phyloP scores from a whole-genome alignment of 78 protist genomes.

The Acrasis kona region DNA sequence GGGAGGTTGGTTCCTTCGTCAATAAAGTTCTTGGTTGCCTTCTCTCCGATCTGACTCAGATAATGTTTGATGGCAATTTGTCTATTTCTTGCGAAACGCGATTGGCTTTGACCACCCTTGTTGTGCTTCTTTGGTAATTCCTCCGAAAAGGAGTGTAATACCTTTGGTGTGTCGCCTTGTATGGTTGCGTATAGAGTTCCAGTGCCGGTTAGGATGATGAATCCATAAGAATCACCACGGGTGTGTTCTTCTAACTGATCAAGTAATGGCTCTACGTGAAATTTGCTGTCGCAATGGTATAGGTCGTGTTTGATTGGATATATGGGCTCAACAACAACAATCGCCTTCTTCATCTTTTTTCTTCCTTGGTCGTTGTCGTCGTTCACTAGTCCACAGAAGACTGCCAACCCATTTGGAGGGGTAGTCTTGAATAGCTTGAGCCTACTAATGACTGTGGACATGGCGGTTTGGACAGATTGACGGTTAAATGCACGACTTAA shows the following conservation, averaged over 20 bases:
- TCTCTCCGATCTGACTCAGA: not conserved
- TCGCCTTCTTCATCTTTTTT: not conserved
- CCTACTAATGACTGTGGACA: not conserved
- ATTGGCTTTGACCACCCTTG: not conserved
- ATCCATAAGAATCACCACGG: not conserved
- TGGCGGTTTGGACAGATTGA: not conserved
- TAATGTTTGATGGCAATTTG: not conserved
- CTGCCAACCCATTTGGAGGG: not conserved
- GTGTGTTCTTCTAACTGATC: not conserved
- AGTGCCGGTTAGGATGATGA: not conserved
- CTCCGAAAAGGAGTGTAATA: not conserved
- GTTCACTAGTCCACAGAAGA: not conserved
- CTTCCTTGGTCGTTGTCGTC: too few species aligned
- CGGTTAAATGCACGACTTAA: not conserved
- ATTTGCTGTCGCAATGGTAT: not conserved
- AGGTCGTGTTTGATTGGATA: not conserved
- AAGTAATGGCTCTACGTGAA: not conserved
- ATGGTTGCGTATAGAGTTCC: not conserved
- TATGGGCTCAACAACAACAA: not conserved
- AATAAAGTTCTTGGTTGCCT: not conserved
- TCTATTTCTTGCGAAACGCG: not conserved
- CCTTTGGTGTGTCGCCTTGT: not conserved
- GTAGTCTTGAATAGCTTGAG: not conserved
- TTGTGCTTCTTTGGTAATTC: not conserved
- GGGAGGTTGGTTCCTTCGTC: not conserved